phyloP scores from a whole-genome alignment of 768 basidiomycete species.

The Amanita rubescens region DNA sequence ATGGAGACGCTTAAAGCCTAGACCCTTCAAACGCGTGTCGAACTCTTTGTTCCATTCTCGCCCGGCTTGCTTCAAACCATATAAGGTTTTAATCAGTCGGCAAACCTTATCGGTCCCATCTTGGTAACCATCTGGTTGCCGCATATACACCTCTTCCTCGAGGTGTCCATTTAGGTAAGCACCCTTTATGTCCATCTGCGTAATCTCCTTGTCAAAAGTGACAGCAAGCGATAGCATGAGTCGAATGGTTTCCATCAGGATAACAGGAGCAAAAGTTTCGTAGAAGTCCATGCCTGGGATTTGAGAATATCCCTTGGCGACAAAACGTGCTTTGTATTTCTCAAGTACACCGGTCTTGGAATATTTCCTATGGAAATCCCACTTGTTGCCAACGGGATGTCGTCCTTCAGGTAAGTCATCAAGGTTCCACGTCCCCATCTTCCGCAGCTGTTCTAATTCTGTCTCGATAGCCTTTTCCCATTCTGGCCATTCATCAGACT shows the following conservation, averaged over 20 bases:
- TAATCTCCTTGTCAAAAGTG: slow-evolving; percentile 17
- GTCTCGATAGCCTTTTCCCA: background rate
- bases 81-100: slow-evolving; percentile 15
- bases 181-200: slow-evolving; percentile 21
- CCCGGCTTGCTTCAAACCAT: slow-evolving; percentile 24
- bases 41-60: slow-evolving; percentile 24
- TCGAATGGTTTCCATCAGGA: slow-evolving; percentile 10
- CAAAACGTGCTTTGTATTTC: slow-evolving; percentile 26
- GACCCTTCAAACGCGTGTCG: slow-evolving; percentile 10
- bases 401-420: slow-evolving; percentile 15
- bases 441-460: background rate
- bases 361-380: background rate
- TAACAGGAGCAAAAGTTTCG: slow-evolving; percentile 17
- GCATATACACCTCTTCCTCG: slow-evolving; percentile 27
- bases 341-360: slow-evolving; percentile 18
- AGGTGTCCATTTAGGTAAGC: slow-evolving; percentile 23
- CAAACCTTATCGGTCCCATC: slow-evolving; percentile 14
- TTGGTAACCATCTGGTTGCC: slow-evolving; percentile 18
- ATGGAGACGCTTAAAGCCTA: slow-evolving; percentile 12
- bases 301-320: slow-evolving; percentile 27
- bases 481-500: background rate
- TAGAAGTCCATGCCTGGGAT: slow-evolving; percentile 24
- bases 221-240: slow-evolving; percentile 16
- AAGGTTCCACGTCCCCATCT: background rate
- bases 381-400: too few species aligned